Base-by-base conservation (phyloP, 768 basidiomycete species). In the Naganishia kalamii region DNA sequence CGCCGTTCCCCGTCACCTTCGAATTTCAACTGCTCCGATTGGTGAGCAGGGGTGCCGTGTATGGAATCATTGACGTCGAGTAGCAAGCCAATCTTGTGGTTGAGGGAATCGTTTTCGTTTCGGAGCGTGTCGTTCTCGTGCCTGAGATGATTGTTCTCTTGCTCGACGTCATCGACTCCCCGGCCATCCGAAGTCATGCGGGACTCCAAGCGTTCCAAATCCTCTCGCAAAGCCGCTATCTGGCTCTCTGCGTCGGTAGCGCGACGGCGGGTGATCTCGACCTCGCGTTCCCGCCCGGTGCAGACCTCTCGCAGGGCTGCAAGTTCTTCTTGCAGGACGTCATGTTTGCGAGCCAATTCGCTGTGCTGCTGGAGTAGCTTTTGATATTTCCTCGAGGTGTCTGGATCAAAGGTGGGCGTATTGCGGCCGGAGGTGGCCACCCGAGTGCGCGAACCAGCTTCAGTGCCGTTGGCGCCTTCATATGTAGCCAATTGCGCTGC, bases 401-500 rank as follows among this genome's bases (percentile, higher is more conserved):
- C 76, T 3, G 25, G 30, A 33, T 71, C 70, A 13, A 19, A 23
- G 8, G 71, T 70, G 1, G 76, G 76, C 6, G 76, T 76, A 15
- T 69, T 68, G n/a, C 76, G 65, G 5, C 76, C 76, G 17, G 73
- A 74, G 25, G 71, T 71, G 5, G 62, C 66, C 19, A 47, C 47
- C 21, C 76, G 67, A 1, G 74, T 78, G 73, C 81, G 80, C 41
- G 82, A 80, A 29, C 82, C 83, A 21, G 82, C 80, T 64, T 84
- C 85, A 10, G 78, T 76, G 51, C 84, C 81, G 6, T 86, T 82
- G 50, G 84, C 84, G 65, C 83, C 82, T n/a, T 87, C 86, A 27
- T 83, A 73, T 1, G 82, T 78, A 64, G 94, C 91, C 23, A 94
- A 81, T 71, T 97, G 90, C n/a, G 83, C 79, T 75, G 97, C 91